Base-by-base conservation (phyloP, 169 alveolate species). In the Cryptosporidium meleagridis region DNA sequence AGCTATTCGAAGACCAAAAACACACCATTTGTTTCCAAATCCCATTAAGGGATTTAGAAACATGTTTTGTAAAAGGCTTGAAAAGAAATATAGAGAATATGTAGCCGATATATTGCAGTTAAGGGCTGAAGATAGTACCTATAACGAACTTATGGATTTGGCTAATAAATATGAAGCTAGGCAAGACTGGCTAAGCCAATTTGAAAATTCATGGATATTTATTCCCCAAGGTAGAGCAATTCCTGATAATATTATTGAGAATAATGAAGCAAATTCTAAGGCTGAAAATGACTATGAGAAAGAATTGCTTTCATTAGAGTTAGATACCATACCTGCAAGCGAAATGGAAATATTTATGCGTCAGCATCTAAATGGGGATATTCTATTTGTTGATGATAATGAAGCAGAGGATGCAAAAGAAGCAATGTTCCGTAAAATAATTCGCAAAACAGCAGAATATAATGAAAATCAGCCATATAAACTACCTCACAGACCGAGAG, bases 391-490 rank as follows among this genome's bases (percentile, higher is more conserved):
- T 37, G 70, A 73, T 73, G 69, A 53, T 26, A 35, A 1, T 3
- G 89, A 80, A 16, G 52, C 73, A 23, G 80, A 80, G 16, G 80
- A 44, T 9, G 45, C 52, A 67, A 80, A 80, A 48, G 75, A 80
- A 48, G 89, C 89, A 23, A 41, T 80, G 68, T 80, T 80, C 62
- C 69, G 89, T 9, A 80, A 80, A 26, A 80, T 80, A 61, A 65
- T 65, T 61, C 61, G 65, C 37, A 80, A 80, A 67, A 80, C 89
- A 16, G 89, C 89, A 10, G 70, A 41, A 33, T 62, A 80, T 44
- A 65, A 80, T 65, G 89, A 80, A 45, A 80, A 80, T 21, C 89
- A 62, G 10, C 70, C 61, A 10, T 80, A 80, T n/a, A 80, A 65
- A 23, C 45, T 80, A 14, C 89, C 89, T 39, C 75, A 80, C 53